phyloP scores from a whole-genome alignment of 345 rosid species.

The Erucastrum elatum region DNA sequence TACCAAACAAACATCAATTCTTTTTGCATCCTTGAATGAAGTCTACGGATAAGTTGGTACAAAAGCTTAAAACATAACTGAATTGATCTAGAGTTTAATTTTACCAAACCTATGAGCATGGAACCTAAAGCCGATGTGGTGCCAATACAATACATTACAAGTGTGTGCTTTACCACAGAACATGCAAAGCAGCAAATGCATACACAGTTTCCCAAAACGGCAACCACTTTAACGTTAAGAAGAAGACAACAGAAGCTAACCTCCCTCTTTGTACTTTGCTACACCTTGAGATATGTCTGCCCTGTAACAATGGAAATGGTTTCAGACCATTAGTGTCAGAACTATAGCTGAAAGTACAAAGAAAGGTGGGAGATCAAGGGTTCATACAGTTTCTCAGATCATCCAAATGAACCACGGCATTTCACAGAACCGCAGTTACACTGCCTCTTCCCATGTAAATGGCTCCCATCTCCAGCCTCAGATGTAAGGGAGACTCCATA shows the following conservation, averaged over 20 bases:
- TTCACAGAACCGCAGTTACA: constrained; percentile 63
- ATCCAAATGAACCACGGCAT: constrained; percentile 59
- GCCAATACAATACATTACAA: no score
- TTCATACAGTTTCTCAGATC: not conserved
- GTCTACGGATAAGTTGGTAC: not conserved
- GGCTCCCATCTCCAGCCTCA: constrained; percentile 33
- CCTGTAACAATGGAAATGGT: constrained; percentile 3
- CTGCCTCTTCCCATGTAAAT: constrained; percentile 44
- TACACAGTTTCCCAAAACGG: no score
- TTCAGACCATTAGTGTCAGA: not conserved
- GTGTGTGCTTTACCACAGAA: no score
- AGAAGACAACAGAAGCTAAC: not conserved
- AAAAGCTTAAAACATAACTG: not conserved
- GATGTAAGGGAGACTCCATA: constrained; percentile 49
- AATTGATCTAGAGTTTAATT: constrained; percentile 12
- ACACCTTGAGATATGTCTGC: no score
- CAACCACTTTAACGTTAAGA: no score
- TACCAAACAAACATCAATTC: constrained; percentile 21
- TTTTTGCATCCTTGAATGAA: not conserved
- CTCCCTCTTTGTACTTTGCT: constrained; percentile 3
- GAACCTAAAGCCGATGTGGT: no score
- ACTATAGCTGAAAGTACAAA: not conserved
- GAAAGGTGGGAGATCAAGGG: not conserved
- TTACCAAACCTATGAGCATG: constrained; percentile 21
- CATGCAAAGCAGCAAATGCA: no score